These are phyloP conservation scores for Brasenia schreberi DNA, from an alignment of 164 flowering plant genomes.

Conservation along the genomic window DNA sequence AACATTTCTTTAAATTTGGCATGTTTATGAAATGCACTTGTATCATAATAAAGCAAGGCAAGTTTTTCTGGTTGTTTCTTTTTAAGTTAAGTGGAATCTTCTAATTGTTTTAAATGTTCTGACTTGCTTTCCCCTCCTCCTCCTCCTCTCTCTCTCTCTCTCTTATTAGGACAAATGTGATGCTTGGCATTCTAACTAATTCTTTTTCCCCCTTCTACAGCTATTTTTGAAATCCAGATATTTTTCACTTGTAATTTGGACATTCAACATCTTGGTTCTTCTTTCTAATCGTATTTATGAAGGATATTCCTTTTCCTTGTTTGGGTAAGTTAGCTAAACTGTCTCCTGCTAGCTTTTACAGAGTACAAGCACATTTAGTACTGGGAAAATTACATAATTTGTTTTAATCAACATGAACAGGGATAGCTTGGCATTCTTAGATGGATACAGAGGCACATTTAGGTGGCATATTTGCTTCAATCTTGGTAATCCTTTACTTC, in stretches of 20 bases:
- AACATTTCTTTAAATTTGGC: too few species aligned
- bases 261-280: conserved; percentile 59
- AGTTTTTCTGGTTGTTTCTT: too few species aligned
- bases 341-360: background rate
- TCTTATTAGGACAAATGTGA: too few species aligned
- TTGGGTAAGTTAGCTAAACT: conserved; percentile 51
- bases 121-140: background rate
- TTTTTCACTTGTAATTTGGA: conserved; percentile 58
- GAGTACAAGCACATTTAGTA: background rate
- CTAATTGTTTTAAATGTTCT: background rate
- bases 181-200: background rate
- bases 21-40: too few species aligned
- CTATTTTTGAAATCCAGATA: conserved; percentile 45
- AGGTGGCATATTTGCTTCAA: conserved; percentile 99
- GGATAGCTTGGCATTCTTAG: conserved; percentile 56
- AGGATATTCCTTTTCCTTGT: conserved; percentile 66
- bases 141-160: too few species aligned
- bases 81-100: too few species aligned
- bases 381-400: background rate
- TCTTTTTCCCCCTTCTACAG: conserved; percentile 33
- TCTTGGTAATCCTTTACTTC: conserved; percentile 45
- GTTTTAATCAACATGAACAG: conserved; percentile 22
- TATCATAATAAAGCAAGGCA: too few species aligned
- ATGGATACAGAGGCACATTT: conserved; percentile 75
- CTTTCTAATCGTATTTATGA: conserved; percentile 72